phyloP scores from a whole-genome alignment of 1,284 basidiomycete species.

The Leccinum pallidistipes region DNA sequence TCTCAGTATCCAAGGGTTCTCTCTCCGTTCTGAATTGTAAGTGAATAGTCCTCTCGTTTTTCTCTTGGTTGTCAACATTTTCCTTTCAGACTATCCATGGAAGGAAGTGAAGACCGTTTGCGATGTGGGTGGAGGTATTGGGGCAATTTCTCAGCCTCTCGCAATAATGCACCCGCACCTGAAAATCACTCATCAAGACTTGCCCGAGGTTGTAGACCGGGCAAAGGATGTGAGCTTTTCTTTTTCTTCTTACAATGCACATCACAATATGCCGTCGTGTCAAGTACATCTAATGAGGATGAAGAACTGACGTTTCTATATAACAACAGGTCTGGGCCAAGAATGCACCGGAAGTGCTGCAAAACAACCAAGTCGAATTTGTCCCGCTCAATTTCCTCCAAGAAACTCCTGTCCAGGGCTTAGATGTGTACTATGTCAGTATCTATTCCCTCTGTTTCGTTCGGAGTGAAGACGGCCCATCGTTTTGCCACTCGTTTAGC shows the following conservation, averaged over 20 bases:
- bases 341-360: slow-evolving; percentile 36
- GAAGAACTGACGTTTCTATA: slow-evolving; percentile 2
- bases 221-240: slow-evolving; percentile 25
- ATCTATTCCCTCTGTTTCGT: not conserved
- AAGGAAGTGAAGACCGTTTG: slow-evolving; percentile 40
- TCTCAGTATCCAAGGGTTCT: slow-evolving; percentile 19
- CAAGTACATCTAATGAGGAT: not conserved
- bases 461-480: not conserved
- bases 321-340: slow-evolving; percentile 36
- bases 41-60: not conserved
- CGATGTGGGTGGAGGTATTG: slow-evolving; percentile 51
- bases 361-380: slow-evolving; percentile 38
- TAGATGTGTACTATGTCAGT: slow-evolving; percentile 47
- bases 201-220: slow-evolving; percentile 38
- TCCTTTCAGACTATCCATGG: slow-evolving; percentile 43
- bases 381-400: slow-evolving; percentile 46
- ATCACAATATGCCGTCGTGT: not conserved
- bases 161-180: slow-evolving; percentile 42
- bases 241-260: not conserved
- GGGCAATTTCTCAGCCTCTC: slow-evolving; percentile 44
- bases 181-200: slow-evolving; percentile 48
- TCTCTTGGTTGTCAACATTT: not conserved
- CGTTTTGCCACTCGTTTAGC: slow-evolving; percentile 9
- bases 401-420: slow-evolving; percentile 40
- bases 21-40: slow-evolving; percentile 28